Evolutionary conservation across 768 basidiomycete species (phyloP), one percentile per base, ranked within the genome.

Genomic region (Nidularia pulvinata): DNA sequence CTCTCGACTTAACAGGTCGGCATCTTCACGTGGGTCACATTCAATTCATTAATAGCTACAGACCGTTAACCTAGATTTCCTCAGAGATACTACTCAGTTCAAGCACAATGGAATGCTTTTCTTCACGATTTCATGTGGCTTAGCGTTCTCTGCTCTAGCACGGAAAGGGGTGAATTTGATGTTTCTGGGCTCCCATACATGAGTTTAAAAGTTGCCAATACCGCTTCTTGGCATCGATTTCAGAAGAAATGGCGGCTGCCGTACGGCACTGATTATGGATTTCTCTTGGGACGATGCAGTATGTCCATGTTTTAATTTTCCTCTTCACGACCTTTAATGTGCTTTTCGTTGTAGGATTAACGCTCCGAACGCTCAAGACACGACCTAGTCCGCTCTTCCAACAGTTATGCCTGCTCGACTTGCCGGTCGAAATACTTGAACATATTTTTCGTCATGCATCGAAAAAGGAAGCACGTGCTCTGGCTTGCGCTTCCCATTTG

Each of bases 1-100:
- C 51, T 45, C 59, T 64, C 13, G 63, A 64, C 57, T 47, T 64
- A 33, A 57, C 63, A n/a, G 63, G 63, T 34, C 59, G 63, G 25
- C 63, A 64, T 49, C 56, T 59, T 6, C 56, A 59, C 48, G 63
- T 59, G 7, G 25, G 60, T 51, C 22, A 30, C 44, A 48, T 14
- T 9, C 22, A 13, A 36, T 11, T 6, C 19, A 19, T 35, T 4
- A 16, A 11, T 46, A 25, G 33, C 25, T 33, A 46, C 6, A 35
- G 11, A 5, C 9, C 16, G 36, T 30, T 53, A 35, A 50, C 47
- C 25, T 16, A 39, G 30, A 30, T 32, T 30, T 22, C 16, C 33
- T n/a, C 36, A 64, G 63, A 57, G 63, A 52, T 64, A 64, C 42
- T 64, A 60, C 47, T 22, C 34, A n/a, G 48, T 64, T 19, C 61